Evolutionary conservation across 2,329 filamentous ascomycete species (phyloP), one percentile per base, ranked within the genome.

Genomic region (Beauveria sp.): DNA sequence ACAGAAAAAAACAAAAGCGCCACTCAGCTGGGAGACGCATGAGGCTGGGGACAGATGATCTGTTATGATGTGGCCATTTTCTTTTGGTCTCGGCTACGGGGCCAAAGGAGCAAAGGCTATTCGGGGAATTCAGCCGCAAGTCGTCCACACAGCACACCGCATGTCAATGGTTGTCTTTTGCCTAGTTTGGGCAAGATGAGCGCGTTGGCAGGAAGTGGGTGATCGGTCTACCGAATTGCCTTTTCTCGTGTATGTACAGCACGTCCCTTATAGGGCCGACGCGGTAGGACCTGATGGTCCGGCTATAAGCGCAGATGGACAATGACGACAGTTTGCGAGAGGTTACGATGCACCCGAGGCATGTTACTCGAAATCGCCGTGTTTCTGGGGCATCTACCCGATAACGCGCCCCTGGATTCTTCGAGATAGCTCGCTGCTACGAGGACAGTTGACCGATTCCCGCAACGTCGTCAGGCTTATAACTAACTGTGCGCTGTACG

Each of bases 221-320:
- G n/a, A n/a, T 16, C 38, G 52, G 22, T 45, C 38, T 40, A 55
- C 52, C 40, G 24, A 55, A 55, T 55, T 43, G 16, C 18, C 53
- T 54, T 56, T 56, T 31, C 40, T 46, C 53, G 53, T 56, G 53
- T 46, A 56, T 46, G 42, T 56, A 56, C 40, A 46, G 53, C 53
- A 56, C 53, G 53, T 56, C 40, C 42, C 40, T 7, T 18, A 43
- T 40, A 45, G n/a, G 52, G 18, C 24, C 6, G 40, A 53, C n/a
- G 26, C 4, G 14, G 7, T 22, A 14, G 22, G 50, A 51, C 28
- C 9, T 52, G 49, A 12, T 26, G 26, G 48, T 31, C 14, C 16
- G 48, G 24, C 7, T 10, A 31, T 26, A 50, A 50, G 28, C 28
- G 50, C 50, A 52, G 45, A 48, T 48, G 12, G 5, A 38, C 34